Percentiles rank a stretch among this genome's conserved stretches.
phyloP scores from a whole-genome alignment of 169 alveolate genomes.

The Eimeria mitis region DNA sequence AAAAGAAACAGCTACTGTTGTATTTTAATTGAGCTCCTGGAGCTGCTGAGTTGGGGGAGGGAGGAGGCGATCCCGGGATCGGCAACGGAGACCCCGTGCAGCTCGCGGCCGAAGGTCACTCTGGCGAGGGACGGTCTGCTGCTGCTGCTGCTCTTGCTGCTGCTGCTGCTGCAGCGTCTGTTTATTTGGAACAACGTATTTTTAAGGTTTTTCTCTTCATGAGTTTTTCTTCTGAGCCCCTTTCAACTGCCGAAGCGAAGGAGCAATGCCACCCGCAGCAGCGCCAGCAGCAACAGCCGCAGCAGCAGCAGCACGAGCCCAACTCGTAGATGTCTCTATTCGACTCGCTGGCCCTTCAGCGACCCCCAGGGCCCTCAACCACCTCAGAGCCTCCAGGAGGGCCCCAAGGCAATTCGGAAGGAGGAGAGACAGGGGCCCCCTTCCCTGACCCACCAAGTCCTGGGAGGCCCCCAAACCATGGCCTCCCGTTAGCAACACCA shows the following conservation, averaged over 20 bases:
- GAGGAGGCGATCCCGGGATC: constrained; percentile 1
- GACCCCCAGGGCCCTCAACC: background rate
- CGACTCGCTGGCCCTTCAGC: background rate
- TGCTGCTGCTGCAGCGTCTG: too few species aligned
- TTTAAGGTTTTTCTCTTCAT: too few species aligned
- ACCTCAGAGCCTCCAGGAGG: background rate
- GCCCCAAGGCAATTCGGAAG: background rate
- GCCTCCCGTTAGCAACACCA: background rate
- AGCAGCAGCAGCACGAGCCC: background rate
- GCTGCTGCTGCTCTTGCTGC: too few species aligned
- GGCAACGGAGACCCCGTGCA: background rate
- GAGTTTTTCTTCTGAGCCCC: background rate
- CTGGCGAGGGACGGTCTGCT: background rate
- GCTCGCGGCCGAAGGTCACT: background rate
- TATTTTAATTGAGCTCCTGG: background rate
- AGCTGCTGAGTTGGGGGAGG: background rate
- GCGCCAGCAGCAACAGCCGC: background rate
- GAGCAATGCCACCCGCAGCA: background rate
- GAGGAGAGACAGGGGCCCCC: background rate
- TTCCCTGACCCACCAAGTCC: background rate
- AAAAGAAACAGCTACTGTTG: background rate
- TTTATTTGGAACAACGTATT: background rate
- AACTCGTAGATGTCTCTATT: background rate
- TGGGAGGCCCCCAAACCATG: background rate
- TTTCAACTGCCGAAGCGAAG: background rate